Percentiles rank a stretch among this genome's conserved stretches.
Conservation (phyloP, 768 basidiomycete genomes). For the Boletus rubescentipes region DNA sequence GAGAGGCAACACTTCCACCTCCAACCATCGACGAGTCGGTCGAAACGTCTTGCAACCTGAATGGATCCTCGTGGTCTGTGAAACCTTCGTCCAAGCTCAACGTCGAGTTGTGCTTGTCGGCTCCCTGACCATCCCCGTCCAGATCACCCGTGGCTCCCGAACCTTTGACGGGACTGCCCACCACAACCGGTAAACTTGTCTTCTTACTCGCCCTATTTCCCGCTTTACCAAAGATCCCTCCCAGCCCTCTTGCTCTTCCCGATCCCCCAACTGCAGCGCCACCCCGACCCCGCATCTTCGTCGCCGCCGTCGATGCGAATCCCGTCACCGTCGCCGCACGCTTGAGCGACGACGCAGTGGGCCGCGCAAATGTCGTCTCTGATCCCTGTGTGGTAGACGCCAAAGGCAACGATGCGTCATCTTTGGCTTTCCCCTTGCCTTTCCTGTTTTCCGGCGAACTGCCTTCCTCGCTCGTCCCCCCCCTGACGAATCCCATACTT, state of each 20-base stretch:
- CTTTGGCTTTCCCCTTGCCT: constrained; percentile 23
- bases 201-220: constrained; percentile 41
- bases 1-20: constrained; percentile 6
- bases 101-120: not conserved
- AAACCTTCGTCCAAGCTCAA: not conserved
- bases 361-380: constrained; percentile 23
- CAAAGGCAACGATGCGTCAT: constrained; percentile 19
- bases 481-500: constrained; percentile 61
- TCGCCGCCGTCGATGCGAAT: constrained; percentile 2
- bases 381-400: not conserved
- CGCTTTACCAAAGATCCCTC: constrained; percentile 24
- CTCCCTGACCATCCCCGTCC: not conserved
- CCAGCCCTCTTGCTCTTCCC: constrained; percentile 9
- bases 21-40: constrained; percentile 9
- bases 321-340: constrained; percentile 21
- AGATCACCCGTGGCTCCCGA: constrained; percentile 8
- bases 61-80: constrained; percentile 6
- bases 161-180: constrained; percentile 48
- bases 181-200: constrained; percentile 43
- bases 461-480: constrained; percentile 11
- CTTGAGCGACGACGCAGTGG: constrained; percentile 32
- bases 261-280: not conserved
- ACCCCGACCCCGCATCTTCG: constrained; percentile 5
- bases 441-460: constrained; percentile 1
- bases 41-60: constrained; percentile 1